These are phyloP conservation scores for Botryotinia convoluta DNA, from an alignment of 2,329 filamentous ascomycete genomes.

Conservation along the genomic window DNA sequence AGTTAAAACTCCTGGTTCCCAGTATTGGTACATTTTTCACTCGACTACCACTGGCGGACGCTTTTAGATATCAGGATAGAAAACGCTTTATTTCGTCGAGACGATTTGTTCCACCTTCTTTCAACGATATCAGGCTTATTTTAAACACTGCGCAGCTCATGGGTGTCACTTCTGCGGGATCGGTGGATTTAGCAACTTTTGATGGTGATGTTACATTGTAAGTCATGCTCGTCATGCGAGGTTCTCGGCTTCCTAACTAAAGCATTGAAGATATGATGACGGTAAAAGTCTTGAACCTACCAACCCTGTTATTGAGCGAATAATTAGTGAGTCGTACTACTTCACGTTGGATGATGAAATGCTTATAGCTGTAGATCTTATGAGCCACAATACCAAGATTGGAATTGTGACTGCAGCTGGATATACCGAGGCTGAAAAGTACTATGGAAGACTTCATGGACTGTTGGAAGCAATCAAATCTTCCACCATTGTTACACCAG, in stretches of 20 bases:
- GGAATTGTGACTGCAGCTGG: conserved; percentile 97
- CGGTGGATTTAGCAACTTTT: conserved; percentile 85
- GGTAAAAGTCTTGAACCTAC: conserved; percentile 72
- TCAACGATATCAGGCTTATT: conserved; percentile 92
- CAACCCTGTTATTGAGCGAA: conserved; percentile 71
- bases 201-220: conserved; percentile 95
- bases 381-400: conserved; percentile 75
- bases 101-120: conserved; percentile 91
- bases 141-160: conserved; percentile 94
- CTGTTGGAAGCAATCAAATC: conserved; percentile 74
- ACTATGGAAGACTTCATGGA: conserved; percentile 83
- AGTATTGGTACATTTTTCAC: conserved; percentile 94
- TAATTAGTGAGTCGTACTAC: conserved; percentile 45
- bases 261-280: conserved; percentile 59
- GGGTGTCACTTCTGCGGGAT: conserved; percentile 73
- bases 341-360: conserved; percentile 19
- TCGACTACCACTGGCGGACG: conserved; percentile 77
- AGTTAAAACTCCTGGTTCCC: conserved; percentile 88
- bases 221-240: background rate
- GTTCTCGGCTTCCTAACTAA: conserved; percentile 41
- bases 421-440: conserved; percentile 82
- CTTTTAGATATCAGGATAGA: conserved; percentile 86
- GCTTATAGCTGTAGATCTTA: conserved; percentile 57
- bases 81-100: conserved; percentile 84
- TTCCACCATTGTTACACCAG: conserved; percentile 56